Percentiles rank a stretch among this genome's conserved stretches.
Evolutionary conservation across 2,329 filamentous ascomycete genomes (phyloP).

Genomic region (Aureobasidium sp.): DNA sequence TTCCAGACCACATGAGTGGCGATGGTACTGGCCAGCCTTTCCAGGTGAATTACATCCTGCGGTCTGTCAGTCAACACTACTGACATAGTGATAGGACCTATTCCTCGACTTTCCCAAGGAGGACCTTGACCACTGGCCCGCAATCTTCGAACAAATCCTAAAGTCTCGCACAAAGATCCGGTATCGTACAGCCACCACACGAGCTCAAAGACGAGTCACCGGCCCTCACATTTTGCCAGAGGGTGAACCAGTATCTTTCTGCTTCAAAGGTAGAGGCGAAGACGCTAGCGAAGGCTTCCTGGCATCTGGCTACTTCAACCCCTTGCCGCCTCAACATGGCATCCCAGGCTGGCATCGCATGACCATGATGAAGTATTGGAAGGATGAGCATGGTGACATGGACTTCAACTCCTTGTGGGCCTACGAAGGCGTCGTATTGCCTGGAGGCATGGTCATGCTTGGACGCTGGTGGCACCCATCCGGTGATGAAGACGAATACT

Average conservation of each 20-base stretch:
- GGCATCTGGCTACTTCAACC: conserved; percentile 41
- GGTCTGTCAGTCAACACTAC: background rate
- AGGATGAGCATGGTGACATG: conserved; percentile 19
- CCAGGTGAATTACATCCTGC: conserved; percentile 22
- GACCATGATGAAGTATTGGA: conserved; percentile 47
- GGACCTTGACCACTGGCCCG: conserved; percentile 28
- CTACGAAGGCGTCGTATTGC: conserved; percentile 42
- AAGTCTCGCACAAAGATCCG: conserved; percentile 25
- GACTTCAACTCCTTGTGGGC: conserved; percentile 36
- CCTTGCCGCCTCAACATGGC: conserved; percentile 39
- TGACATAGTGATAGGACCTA: conserved; percentile 23
- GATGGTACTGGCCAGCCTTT: conserved; percentile 23
- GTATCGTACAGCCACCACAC: conserved; percentile 20
- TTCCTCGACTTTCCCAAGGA: conserved; percentile 25
- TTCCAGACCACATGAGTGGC: conserved; percentile 27
- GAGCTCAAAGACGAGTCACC: conserved; percentile 22
- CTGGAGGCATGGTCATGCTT: conserved; percentile 39
- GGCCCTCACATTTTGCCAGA: background rate
- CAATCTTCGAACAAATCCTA: conserved; percentile 34
- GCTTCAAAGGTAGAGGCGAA: conserved; percentile 32
- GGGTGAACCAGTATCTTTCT: conserved; percentile 20
- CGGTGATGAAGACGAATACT: conserved; percentile 24
- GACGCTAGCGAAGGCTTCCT: conserved; percentile 29
- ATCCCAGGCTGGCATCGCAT: conserved; percentile 48
- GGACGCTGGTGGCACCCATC: conserved; percentile 40